These are phyloP conservation scores for Allium sativum DNA, from an alignment of 106 monocot genomes.

Conservation along the genomic window DNA sequence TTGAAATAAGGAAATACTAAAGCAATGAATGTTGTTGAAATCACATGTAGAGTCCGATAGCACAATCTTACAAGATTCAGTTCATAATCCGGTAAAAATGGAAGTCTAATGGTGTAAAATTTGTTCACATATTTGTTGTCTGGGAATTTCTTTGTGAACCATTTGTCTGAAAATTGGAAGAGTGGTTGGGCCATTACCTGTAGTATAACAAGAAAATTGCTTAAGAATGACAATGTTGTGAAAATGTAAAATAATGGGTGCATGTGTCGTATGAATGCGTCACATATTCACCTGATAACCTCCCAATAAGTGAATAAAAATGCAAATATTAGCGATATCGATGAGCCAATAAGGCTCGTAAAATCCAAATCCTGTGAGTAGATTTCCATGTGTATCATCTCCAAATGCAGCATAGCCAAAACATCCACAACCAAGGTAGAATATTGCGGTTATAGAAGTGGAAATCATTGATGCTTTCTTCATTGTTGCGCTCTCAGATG, in stretches of 20 bases:
- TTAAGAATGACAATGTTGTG: too few relatives aligned
- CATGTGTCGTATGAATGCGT: too few relatives aligned
- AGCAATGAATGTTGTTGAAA: conserved; percentile 18
- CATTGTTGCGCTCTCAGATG: conserved; percentile 72
- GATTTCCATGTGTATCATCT: conserved; percentile 73
- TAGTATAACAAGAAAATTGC: too few relatives aligned
- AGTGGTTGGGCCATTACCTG: conserved; percentile 31
- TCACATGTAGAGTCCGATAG: conserved; percentile 30
- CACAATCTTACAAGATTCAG: conserved; percentile 22
- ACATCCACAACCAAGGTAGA: conserved; percentile 89
- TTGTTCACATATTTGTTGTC: conserved; percentile 21
- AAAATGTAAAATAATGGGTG: background rate
- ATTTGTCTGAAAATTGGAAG: conserved; percentile 28
- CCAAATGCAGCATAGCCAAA: conserved; percentile 96
- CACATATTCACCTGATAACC: conserved; percentile 68
- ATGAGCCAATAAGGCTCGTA: conserved; percentile 91
- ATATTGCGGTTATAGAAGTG: conserved; percentile 64
- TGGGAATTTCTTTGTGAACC: conserved; percentile 25
- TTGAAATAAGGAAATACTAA: conserved; percentile 54
- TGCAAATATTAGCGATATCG: conserved; percentile 78
- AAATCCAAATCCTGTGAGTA: conserved; percentile 87
- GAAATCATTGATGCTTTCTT: conserved; percentile 64
- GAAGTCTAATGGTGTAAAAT: conserved; percentile 14
- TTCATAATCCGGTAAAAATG: conserved; percentile 5
- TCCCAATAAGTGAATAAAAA: conserved; percentile 74